A percentile compares a stretch with the other conserved stretches of the same genome.
These are phyloP conservation scores for Nicotiana rustica DNA, from an alignment of 305 asterid genomes.

Conservation along the genomic window DNA sequence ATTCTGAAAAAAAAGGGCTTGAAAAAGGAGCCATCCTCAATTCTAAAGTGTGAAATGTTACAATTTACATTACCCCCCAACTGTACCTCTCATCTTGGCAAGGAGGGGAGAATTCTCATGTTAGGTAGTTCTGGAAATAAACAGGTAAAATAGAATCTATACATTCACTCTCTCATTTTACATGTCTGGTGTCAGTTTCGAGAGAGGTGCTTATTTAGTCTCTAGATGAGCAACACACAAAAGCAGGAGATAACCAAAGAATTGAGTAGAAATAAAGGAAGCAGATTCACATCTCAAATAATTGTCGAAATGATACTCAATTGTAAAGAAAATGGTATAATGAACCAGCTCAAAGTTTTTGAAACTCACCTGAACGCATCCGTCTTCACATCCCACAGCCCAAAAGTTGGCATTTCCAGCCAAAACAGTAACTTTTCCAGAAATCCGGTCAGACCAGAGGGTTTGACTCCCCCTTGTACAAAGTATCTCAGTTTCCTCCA, in stretches of 20 bases:
- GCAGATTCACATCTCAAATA: conserved; percentile 14
- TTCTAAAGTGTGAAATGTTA: background rate
- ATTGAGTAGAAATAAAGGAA: conserved; percentile 15
- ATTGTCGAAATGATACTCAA: background rate
- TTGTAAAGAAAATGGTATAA: background rate
- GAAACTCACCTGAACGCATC: conserved; percentile 83
- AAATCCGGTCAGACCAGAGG: conserved; percentile 91
- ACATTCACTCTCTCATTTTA: background rate
- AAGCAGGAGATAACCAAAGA: conserved; percentile 30
- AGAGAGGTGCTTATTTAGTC: background rate
- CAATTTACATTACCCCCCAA: background rate
- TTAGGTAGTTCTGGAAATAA: background rate
- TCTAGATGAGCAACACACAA: conserved; percentile 3
- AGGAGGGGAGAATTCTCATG: conserved; percentile 11
- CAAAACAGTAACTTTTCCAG: conserved; percentile 87
- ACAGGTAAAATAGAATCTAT: background rate
- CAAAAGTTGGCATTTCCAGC: conserved; percentile 98
- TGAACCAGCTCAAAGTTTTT: background rate
- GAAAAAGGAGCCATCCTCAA: background rate
- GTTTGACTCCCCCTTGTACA: conserved; percentile 71
- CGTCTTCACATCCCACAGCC: conserved; percentile 99
- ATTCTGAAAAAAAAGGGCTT: background rate
- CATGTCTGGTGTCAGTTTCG: background rate
- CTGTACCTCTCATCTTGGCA: background rate
- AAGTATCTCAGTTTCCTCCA: conserved; percentile 81